These are phyloP conservation scores for Podospora pseudocomata DNA, from an alignment of 495 filamentous ascomycete species.

Conservation along the genomic window DNA sequence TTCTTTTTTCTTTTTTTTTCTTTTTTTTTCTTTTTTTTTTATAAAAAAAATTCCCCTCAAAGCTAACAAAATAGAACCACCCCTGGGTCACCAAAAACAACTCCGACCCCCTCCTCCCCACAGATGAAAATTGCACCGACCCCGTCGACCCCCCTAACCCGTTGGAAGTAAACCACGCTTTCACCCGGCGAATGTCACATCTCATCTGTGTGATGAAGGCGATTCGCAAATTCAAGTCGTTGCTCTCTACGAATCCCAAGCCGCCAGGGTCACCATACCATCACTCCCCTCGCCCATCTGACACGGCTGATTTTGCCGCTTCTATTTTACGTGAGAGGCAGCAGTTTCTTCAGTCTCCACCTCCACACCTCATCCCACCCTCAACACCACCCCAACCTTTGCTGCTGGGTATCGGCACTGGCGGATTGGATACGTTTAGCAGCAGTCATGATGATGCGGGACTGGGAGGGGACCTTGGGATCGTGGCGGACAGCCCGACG, in stretches of 20 bases:
- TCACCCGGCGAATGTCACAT: constrained; percentile 80
- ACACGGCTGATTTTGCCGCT: constrained; percentile 38
- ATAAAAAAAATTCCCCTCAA: neutral
- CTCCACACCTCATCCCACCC: neutral
- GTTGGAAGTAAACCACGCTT: constrained; percentile 84
- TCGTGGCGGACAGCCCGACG: constrained; percentile 78
- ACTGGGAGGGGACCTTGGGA: neutral
- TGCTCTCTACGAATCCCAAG: constrained; percentile 28
- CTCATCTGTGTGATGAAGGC: constrained; percentile 88
- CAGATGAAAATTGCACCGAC: constrained; percentile 81
- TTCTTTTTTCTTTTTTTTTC: neutral
- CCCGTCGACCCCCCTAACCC: constrained; percentile 76
- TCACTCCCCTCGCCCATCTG: constrained; percentile 38
- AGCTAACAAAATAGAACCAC: constrained; percentile 59
- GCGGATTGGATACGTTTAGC: constrained; percentile 41
- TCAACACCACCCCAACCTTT: constrained; percentile 30
- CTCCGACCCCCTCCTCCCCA: constrained; percentile 72
- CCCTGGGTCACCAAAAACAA: constrained; percentile 89
- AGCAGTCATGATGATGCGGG: neutral
- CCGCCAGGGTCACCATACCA: constrained; percentile 9
- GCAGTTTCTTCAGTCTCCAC: constrained; percentile 26
- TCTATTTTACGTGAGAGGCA: constrained; percentile 39
- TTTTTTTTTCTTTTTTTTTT: no score
- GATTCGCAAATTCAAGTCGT: constrained; percentile 75
- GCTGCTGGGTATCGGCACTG: constrained; percentile 71